Evolutionary conservation across 768 basidiomycete genomes (phyloP).

Genomic region (Boletus subcaerulescens): DNA sequence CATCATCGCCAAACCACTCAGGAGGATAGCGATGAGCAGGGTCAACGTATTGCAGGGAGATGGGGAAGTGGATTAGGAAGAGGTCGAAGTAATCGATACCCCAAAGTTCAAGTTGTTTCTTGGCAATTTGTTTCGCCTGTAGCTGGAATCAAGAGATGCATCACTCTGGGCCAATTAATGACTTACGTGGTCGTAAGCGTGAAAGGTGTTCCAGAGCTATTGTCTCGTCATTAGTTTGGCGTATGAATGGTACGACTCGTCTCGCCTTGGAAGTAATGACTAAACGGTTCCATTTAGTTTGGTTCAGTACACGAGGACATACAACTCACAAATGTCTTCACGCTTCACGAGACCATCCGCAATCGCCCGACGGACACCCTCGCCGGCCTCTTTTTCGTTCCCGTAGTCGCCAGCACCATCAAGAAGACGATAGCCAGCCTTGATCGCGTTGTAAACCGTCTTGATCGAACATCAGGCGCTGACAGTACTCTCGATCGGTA

Average conservation of each 20-base stretch:
- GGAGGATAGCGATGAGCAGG: slow-evolving; percentile 74
- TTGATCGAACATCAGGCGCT: slow-evolving; percentile 27
- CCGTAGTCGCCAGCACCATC: slow-evolving; percentile 87
- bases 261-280: slow-evolving; percentile 82
- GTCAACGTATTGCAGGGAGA: slow-evolving; percentile 78
- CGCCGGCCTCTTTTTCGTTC: slow-evolving; percentile 83
- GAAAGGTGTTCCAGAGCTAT: slow-evolving; percentile 88
- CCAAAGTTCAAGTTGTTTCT: slow-evolving; percentile 75
- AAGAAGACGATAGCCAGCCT: slow-evolving; percentile 81
- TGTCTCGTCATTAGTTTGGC: slow-evolving; percentile 4
- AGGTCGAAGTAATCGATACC: slow-evolving; percentile 83
- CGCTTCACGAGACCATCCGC: slow-evolving; percentile 80
- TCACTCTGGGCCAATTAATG: background rate
- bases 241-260: background rate
- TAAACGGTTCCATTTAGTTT: slow-evolving; percentile 24
- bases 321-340: slow-evolving; percentile 74
- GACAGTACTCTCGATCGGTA: background rate
- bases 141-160: background rate
- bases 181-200: slow-evolving; percentile 70
- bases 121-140: slow-evolving; percentile 53
- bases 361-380: slow-evolving; percentile 76
- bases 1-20: slow-evolving; percentile 77
- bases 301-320: background rate
- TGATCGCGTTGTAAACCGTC: slow-evolving; percentile 84
- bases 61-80: slow-evolving; percentile 83